Percentiles rank a stretch among this genome's conserved stretches.
phyloP scores from a whole-genome alignment of 164 flowering plant genomes.

The Akebia trifoliata region DNA sequence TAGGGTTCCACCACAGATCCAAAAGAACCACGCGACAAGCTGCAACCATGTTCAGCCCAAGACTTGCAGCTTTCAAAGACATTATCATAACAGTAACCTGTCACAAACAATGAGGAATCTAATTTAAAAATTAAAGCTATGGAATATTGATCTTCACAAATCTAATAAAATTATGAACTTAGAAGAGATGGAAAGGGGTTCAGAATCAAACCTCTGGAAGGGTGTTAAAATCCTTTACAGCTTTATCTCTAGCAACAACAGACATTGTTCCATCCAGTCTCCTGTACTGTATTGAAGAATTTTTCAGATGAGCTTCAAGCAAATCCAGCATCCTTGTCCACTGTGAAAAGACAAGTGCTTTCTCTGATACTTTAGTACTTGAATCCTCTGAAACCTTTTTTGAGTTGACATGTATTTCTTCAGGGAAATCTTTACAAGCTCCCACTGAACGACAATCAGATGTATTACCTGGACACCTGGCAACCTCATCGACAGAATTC shows the following conservation, averaged over 20 bases:
- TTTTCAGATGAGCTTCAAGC: slow-evolving; percentile 65
- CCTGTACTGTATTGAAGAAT: slow-evolving; percentile 70
- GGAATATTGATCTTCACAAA: no score
- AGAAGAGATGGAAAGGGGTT: neutral
- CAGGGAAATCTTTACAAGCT: no score
- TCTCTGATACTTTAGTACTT: slow-evolving; percentile 38
- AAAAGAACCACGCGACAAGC: slow-evolving; percentile 83
- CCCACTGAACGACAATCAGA: no score
- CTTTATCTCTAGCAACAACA: slow-evolving; percentile 77
- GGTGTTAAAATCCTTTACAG: slow-evolving; percentile 83
- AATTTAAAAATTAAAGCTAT: no score
- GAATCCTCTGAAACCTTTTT: slow-evolving; percentile 14
- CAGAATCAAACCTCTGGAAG: slow-evolving; percentile 64
- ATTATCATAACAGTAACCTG: slow-evolving; percentile 92
- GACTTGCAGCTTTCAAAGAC: slow-evolving; percentile 98
- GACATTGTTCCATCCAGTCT: slow-evolving; percentile 97
- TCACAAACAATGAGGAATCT: slow-evolving; percentile 1
- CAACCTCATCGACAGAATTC: slow-evolving; percentile 12
- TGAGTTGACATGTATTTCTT: no score
- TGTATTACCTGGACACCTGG: no score
- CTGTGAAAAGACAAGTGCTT: slow-evolving; percentile 93
- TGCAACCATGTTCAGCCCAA: slow-evolving; percentile 94
- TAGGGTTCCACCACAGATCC: slow-evolving; percentile 98
- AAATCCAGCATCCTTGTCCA: slow-evolving; percentile 95
- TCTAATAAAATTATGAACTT: no score